Evolutionary conservation across 2,329 filamentous ascomycete species (phyloP).

Genomic region (Xylaria multiplex): DNA sequence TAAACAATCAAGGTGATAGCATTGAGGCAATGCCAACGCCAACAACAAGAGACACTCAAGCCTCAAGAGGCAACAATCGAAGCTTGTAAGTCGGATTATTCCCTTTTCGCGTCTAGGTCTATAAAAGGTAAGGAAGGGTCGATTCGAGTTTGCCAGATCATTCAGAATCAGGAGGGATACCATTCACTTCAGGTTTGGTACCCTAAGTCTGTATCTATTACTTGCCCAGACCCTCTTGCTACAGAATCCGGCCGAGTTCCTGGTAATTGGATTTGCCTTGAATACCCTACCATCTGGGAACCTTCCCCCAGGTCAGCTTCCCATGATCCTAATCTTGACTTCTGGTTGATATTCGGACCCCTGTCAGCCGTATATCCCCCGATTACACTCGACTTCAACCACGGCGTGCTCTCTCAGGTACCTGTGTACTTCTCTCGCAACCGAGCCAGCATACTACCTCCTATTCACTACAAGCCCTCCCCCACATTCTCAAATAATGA

Average conservation of each 20-base stretch:
- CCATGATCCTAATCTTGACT: neutral
- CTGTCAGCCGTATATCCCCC: neutral
- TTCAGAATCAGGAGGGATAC: neutral
- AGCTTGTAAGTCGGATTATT: slow-evolving; percentile 4
- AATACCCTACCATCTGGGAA: neutral
- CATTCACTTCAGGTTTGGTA: neutral
- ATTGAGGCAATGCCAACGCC: neutral
- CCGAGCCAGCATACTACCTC: neutral
- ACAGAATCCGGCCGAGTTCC: neutral
- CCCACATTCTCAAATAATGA: neutral
- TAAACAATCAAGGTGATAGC: too few relatives aligned
- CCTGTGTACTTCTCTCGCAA: neutral
- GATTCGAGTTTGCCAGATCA: neutral
- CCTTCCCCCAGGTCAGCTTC: neutral
- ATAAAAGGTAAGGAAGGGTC: neutral
- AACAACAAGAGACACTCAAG: neutral
- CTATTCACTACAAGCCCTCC: neutral
- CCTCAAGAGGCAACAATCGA: neutral
- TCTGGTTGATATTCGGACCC: neutral
- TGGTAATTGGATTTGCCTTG: neutral
- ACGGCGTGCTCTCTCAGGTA: neutral
- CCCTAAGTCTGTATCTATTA: too few relatives aligned
- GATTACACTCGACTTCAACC: neutral
- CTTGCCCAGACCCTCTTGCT: neutral
- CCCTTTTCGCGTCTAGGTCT: slow-evolving; percentile 6